Evolutionary conservation across 208 protist species (phyloP).

Genomic region (Trypanosoma boissoni): DNA sequence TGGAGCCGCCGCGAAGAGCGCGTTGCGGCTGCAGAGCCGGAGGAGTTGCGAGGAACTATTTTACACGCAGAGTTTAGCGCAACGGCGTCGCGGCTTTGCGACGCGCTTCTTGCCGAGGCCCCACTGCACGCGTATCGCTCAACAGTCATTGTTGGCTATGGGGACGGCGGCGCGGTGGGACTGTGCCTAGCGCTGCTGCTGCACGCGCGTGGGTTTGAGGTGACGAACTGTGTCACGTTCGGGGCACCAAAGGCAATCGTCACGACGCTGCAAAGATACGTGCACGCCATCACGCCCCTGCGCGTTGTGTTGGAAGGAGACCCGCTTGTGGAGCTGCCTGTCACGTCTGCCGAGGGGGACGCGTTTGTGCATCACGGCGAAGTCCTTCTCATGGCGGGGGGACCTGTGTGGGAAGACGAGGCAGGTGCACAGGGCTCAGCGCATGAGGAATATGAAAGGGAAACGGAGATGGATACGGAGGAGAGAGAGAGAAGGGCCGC

Average conservation of each 20-base stretch:
- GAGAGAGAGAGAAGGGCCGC: conserved; percentile 8
- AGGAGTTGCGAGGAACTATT: conserved; percentile 66
- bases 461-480: background rate
- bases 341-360: conserved; percentile 68
- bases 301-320: conserved; percentile 80
- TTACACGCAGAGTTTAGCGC: conserved; percentile 62
- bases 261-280: conserved; percentile 59
- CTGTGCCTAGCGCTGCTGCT: conserved; percentile 55
- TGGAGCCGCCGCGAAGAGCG: conserved; percentile 67
- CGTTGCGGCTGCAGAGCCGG: conserved; percentile 63
- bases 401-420: background rate
- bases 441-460: background rate
- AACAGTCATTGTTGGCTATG: conserved; percentile 79
- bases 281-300: conserved; percentile 63
- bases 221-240: conserved; percentile 73
- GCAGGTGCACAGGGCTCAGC: background rate
- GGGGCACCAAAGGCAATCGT: conserved; percentile 63
- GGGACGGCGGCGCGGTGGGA: conserved; percentile 65
- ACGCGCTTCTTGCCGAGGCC: conserved; percentile 57
- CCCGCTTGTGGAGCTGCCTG: conserved; percentile 73
- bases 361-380: conserved; percentile 81
- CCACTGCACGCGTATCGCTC: conserved; percentile 66
- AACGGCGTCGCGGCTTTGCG: conserved; percentile 49
- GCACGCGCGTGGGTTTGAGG: conserved; percentile 55
- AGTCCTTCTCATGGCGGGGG: conserved; percentile 48